Base-by-base conservation (phyloP, 176 grass and related monocot genomes). In the Luzula sylvatica region DNA sequence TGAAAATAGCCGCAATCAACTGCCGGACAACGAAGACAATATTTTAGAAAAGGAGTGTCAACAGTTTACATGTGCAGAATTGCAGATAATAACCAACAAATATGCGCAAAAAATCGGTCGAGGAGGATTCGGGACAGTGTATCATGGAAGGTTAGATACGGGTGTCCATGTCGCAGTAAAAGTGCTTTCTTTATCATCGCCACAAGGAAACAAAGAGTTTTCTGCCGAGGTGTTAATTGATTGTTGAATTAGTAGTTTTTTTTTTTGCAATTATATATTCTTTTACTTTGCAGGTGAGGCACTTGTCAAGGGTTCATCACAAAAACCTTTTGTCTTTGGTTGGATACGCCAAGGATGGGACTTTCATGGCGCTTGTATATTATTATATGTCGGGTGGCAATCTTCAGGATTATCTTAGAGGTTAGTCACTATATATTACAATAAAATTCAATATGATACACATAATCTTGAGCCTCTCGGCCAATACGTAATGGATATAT, bases 251-350 rank as follows among this genome's bases (percentile, higher is more conserved):
- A n/a, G n/a, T n/a, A n/a, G n/a, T n/a, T n/a, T n/a, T n/a, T n/a
- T n/a, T n/a, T n/a, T n/a, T n/a, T 35, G 30, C 1, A 35, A 35
- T 7, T 1, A 35, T 7, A 35, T 35, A 35, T 25, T 53, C 14
- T 14, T 26, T 22, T 51, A 11, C 47, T 51, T 21, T 27, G 2
- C 20, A 53, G 50, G 23, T 53, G 12, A 11, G 2, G 50, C 50
- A 53, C 23, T 28, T 53, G 21, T 53, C 50, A 28, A 53, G 50
- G 11, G 21, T 53, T 69, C 72, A 75, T 53, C 64, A 75, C 19
- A 75, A 55, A 40, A 75, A 75, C 42, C 72, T 75, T 2, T 61
- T 75, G 7, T 23, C 54, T n/a, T 75, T 69, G 23, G 3, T 61
- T 35, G 72, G 72, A 7, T 75, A 67, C 9, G 67, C 63, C 32